Evolutionary conservation across 2,329 filamentous ascomycete genomes (phyloP), one percentile per base, ranked within the genome.

Genomic region (Hypomyces rosellus): DNA sequence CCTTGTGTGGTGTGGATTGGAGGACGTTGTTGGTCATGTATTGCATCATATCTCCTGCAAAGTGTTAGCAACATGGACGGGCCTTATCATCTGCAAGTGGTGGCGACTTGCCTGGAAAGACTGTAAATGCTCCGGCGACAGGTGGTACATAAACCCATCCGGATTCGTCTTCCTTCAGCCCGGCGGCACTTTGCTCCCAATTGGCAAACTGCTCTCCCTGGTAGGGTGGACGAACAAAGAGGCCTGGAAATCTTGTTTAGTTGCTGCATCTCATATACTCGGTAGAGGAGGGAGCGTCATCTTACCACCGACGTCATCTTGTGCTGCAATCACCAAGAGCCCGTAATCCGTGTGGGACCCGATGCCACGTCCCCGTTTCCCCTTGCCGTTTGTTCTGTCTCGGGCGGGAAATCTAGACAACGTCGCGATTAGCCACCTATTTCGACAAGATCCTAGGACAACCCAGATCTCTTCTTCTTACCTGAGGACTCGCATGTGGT

Each of bases 261-360:
- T 46, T 18, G 25, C 25, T 37, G 36, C 33, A 16, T 30, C 12
- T 25, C 16, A 1, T 16, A 18, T 22, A 34, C n/a, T 20, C 14
- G 13, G 9, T 34, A n/a, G 22, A 11, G 13, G 39, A 4, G 12
- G 13, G 39, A 4, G 12, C 15, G 14, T 4, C 20, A 16, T 41
- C 63, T 55, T 55, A 63, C 74, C 74, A 41, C 74, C 74, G 45
- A 77, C 73, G 15, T 75, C 67, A 50, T 77, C 74, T 51, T 76
- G 74, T 0, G 71, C 69, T 3, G 73, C 72, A 47, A 78, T 73
- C 34, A 78, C 74, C 7, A 77, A 63, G n/a, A 77, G 61, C 0
- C 74, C 74, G 45, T 77, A 77, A 51, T 77, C 75, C 6, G 74
- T 77, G 46, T 77, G 75, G 2, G 73, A 74, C 12, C 75, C 75